Evolutionary conservation across 148 eudicot genomes (phyloP).

Genomic region (Rhododendron ferrugineum): DNA sequence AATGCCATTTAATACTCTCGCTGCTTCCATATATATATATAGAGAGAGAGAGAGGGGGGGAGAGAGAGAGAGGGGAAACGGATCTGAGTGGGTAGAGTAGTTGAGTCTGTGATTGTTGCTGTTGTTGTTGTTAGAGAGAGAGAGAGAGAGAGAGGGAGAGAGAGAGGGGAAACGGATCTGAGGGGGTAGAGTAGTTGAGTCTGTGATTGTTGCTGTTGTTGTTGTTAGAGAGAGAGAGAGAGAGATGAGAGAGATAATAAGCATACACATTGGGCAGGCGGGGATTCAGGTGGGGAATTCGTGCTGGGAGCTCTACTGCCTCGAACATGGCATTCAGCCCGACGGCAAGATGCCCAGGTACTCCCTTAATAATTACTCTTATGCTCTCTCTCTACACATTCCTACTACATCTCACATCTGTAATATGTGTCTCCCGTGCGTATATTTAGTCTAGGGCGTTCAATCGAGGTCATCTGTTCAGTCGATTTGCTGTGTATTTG

Average conservation of each 20-base stretch:
- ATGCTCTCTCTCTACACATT: no score
- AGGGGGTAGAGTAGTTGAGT: neutral
- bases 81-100: neutral
- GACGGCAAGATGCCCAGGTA: conserved; percentile 51
- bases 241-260: conserved; percentile 44
- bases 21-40: neutral
- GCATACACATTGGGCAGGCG: conserved; percentile 47
- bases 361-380: no score
- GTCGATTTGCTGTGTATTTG: no score
- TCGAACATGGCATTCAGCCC: conserved; percentile 48
- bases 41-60: no score
- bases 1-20: neutral
- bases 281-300: conserved; percentile 49
- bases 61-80: neutral
- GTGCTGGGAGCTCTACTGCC: conserved; percentile 51
- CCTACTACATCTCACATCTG: no score
- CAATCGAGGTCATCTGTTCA: no score
- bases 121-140: neutral
- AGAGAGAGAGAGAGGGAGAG: neutral
- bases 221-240: neutral
- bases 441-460: no score
- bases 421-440: no score
- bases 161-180: neutral
- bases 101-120: neutral
- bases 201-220: neutral